These are phyloP conservation scores for Onygenales sp. DNA, from an alignment of 2,329 filamentous ascomycete genomes.

Conservation along the genomic window DNA sequence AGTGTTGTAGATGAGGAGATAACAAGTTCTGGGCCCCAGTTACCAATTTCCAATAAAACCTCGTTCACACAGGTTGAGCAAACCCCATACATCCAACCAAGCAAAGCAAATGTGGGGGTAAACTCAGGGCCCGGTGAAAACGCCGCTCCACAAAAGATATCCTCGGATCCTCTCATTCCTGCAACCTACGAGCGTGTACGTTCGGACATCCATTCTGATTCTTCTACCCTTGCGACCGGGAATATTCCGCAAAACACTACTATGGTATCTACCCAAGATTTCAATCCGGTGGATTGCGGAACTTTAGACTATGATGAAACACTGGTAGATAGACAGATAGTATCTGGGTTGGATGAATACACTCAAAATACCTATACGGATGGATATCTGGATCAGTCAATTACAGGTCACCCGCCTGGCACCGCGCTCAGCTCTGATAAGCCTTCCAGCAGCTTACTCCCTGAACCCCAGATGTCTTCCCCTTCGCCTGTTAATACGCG, in stretches of 20 bases:
- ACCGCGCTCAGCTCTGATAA: background rate
- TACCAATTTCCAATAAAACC: background rate
- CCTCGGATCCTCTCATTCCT: slow-evolving; percentile 7
- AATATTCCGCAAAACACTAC: background rate
- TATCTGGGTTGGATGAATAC: slow-evolving; percentile 5
- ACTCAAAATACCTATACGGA: background rate
- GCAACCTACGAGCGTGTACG: slow-evolving; percentile 6
- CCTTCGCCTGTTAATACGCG: background rate
- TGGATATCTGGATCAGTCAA: background rate
- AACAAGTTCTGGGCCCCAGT: slow-evolving; percentile 1
- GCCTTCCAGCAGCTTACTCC: background rate
- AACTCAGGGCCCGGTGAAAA: background rate
- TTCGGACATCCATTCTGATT: background rate
- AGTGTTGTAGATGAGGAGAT: background rate
- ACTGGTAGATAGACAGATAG: slow-evolving; percentile 4
- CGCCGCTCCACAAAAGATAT: background rate
- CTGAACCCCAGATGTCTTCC: background rate
- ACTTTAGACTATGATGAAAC: background rate
- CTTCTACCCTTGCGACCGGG: background rate
- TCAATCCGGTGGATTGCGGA: background rate
- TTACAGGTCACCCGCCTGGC: background rate
- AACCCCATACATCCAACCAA: slow-evolving; percentile 1
- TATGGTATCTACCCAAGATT: background rate
- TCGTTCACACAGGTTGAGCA: slow-evolving; percentile 10
- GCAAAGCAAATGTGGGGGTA: background rate